A percentile compares a stretch with the other conserved stretches of the same genome.
Conservation (phyloP, 345 rosid species). For the Salix caprea region DNA sequence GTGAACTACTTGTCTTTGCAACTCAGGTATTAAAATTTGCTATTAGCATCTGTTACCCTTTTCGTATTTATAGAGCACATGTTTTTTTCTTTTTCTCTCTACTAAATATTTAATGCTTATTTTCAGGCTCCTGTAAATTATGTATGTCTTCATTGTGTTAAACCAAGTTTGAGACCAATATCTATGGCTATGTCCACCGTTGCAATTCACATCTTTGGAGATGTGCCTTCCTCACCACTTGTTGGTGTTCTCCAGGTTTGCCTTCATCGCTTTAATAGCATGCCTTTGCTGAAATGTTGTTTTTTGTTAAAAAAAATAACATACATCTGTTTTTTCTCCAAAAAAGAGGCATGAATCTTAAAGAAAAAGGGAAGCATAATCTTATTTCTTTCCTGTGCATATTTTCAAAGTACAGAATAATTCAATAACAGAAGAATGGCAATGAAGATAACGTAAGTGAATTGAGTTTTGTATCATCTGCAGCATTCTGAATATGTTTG, state of each 20-base stretch:
- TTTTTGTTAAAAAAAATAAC: not conserved
- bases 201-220: conserved; percentile 88
- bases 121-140: conserved; percentile 90
- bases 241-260: conserved; percentile 89
- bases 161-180: conserved; percentile 83
- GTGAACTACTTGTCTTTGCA: conserved; percentile 84
- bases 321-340: not conserved
- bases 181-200: conserved; percentile 96
- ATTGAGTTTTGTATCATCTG: not conserved
- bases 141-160: conserved; percentile 84
- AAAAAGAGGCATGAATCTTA: not conserved
- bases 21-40: conserved; percentile 57
- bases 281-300: not conserved
- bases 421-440: not conserved
- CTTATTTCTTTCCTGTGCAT: not conserved
- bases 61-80: not conserved
- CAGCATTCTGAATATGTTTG: not conserved
- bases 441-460: not conserved
- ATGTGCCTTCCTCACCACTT: conserved; percentile 97
- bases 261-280: not conserved
- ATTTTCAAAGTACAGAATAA: not conserved
- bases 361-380: not conserved
- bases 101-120: not conserved
- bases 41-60: not conserved
- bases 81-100: not conserved